Conservation (phyloP, 2,329 filamentous ascomycete genomes). For the Microcyclospora tardicrescens region DNA sequence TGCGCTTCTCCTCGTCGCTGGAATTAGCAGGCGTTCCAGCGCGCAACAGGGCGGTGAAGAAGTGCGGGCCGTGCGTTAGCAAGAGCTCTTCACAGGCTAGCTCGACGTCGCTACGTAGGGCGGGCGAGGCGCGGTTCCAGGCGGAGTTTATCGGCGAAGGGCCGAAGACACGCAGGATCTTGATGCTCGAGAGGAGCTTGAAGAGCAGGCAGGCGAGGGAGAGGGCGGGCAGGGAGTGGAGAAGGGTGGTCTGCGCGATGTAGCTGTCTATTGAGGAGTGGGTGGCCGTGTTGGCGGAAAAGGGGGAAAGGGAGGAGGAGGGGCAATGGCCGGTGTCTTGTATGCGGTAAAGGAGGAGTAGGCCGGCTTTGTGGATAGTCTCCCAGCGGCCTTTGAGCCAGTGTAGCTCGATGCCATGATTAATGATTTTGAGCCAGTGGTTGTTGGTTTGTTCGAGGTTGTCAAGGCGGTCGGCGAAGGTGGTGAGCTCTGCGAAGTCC, state of each 20-base stretch:
- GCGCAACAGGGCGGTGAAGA: slow-evolving; percentile 16
- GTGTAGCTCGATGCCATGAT: slow-evolving; percentile 14
- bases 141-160: no score
- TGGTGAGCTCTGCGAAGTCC: slow-evolving; percentile 2
- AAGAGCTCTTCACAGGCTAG: slow-evolving; percentile 22
- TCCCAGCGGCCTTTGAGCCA: slow-evolving; percentile 22
- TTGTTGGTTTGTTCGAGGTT: slow-evolving; percentile 14
- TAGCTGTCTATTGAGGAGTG: neutral
- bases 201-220: slow-evolving; percentile 23
- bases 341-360: slow-evolving; percentile 21
- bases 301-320: neutral
- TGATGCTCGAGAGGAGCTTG: slow-evolving; percentile 18
- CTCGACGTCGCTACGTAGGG: slow-evolving; percentile 18
- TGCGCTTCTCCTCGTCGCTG: neutral
- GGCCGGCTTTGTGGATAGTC: slow-evolving; percentile 18
- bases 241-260: slow-evolving; percentile 9
- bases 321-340: slow-evolving; percentile 9
- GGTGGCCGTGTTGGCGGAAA: neutral
- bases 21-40: slow-evolving; percentile 2
- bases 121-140: no score
- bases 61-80: slow-evolving; percentile 17
- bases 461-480: slow-evolving; percentile 11
- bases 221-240: slow-evolving; percentile 16
- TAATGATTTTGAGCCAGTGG: slow-evolving; percentile 18
- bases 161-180: slow-evolving; percentile 20